These are phyloP conservation scores for Mangifera indica DNA, from an alignment of 345 rosid species.

Conservation along the genomic window DNA sequence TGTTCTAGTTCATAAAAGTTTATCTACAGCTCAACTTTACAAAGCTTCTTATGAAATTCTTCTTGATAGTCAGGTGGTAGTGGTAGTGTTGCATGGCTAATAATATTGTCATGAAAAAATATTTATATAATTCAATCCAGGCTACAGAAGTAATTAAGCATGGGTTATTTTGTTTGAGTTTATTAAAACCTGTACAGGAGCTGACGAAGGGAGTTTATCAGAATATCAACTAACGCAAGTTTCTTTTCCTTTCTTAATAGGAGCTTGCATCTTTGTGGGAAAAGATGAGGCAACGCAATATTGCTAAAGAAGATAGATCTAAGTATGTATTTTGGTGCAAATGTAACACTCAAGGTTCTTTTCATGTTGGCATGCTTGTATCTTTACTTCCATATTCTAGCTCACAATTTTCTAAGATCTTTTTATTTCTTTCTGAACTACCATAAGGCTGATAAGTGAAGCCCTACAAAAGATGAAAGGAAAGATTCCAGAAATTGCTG, in stretches of 20 bases:
- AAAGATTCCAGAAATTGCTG: constrained; percentile 84
- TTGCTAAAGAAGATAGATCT: constrained; percentile 80
- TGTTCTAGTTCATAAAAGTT: background rate
- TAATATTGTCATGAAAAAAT: background rate
- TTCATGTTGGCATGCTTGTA: background rate
- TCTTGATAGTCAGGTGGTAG: background rate
- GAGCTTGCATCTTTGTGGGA: constrained; percentile 93
- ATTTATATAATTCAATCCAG: too few relatives aligned
- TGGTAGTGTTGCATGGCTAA: background rate
- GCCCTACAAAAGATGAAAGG: constrained; percentile 86
- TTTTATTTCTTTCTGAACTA: constrained; percentile 7
- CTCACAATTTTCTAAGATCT: background rate
- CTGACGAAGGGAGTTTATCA: background rate
- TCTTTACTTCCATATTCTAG: background rate
- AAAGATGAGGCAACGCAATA: constrained; percentile 85
- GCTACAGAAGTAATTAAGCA: background rate
- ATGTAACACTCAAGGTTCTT: constrained; percentile 2
- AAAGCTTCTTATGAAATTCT: background rate
- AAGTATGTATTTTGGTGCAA: constrained; percentile 44
- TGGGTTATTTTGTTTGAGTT: background rate
- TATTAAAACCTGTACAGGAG: background rate
- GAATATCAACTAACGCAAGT: background rate
- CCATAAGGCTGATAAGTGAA: constrained; percentile 61
- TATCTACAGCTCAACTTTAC: too few relatives aligned
- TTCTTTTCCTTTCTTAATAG: constrained; percentile 32